A percentile compares a stretch with the other conserved stretches of the same genome.
phyloP scores from a whole-genome alignment of 345 rosid species.

The Salix koriyanagi region DNA sequence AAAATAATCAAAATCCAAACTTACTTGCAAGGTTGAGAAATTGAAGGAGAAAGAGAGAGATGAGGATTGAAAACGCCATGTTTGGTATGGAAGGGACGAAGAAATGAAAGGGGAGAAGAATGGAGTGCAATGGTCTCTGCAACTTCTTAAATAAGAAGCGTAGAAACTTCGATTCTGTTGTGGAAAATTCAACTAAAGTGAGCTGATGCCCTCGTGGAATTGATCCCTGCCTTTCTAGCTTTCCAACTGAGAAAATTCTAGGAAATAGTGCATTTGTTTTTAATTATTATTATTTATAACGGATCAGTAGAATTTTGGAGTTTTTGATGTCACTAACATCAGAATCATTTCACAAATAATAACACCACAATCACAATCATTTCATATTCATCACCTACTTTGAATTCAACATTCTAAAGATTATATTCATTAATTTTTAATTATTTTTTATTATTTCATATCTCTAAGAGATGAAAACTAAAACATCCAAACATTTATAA shows the following conservation, averaged over 20 bases:
- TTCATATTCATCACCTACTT: too few relatives aligned
- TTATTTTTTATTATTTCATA: too few relatives aligned
- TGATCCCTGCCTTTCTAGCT: neutral
- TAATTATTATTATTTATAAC: too few relatives aligned
- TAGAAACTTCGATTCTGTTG: neutral
- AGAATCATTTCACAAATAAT: too few relatives aligned
- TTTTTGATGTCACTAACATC: too few relatives aligned
- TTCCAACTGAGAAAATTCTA: neutral
- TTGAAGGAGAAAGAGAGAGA: slow-evolving; percentile 32
- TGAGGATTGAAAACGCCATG: slow-evolving; percentile 10
- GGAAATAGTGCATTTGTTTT: too few relatives aligned
- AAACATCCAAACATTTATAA: too few relatives aligned
- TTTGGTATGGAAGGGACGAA: neutral
- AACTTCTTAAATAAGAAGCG: neutral
- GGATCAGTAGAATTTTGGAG: too few relatives aligned
- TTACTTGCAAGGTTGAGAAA: slow-evolving; percentile 42
- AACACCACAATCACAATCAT: too few relatives aligned
- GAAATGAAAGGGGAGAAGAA: neutral
- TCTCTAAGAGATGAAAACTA: too few relatives aligned
- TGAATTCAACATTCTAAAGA: too few relatives aligned
- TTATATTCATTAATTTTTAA: too few relatives aligned
- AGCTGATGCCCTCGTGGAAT: neutral
- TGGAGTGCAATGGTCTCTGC: neutral
- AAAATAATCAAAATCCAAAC: neutral
- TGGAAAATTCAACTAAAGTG: neutral